A percentile compares a stretch with the other conserved stretches of the same genome.
Conservation (phyloP, 306 rosid genomes). For the Malus fusca region DNA sequence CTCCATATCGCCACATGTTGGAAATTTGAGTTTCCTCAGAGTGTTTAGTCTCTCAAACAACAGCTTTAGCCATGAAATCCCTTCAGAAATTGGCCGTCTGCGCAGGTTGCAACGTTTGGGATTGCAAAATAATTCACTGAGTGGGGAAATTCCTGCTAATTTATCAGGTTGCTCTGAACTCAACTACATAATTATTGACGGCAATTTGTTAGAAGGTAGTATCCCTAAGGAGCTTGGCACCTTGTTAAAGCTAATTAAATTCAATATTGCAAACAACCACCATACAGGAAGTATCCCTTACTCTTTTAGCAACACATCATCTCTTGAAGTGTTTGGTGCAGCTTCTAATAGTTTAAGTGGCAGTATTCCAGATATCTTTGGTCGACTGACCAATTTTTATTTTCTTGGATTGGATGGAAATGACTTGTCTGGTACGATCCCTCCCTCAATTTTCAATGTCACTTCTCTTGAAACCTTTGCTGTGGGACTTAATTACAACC, state of each 20-base stretch:
- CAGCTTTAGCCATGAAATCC: background rate
- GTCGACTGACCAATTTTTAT: background rate
- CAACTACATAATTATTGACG: rapidly evolving
- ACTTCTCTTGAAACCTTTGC: background rate
- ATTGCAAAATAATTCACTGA: background rate
- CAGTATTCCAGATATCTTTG: background rate
- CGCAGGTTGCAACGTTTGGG: background rate
- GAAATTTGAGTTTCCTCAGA: background rate
- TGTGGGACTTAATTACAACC: background rate
- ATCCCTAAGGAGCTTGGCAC: background rate
- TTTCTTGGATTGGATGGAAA: background rate
- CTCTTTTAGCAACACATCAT: background rate
- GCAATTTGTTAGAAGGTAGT: background rate
- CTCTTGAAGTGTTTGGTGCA: background rate
- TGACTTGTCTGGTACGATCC: background rate
- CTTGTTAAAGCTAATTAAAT: no score
- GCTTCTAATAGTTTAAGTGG: background rate
- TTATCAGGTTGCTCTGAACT: background rate
- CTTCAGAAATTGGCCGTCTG: background rate
- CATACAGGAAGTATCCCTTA: background rate
- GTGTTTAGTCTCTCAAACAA: background rate
- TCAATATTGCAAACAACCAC: rapidly evolving
- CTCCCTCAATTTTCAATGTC: background rate
- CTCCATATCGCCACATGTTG: background rate
- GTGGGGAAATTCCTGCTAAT: background rate